phyloP scores from a whole-genome alignment of 768 basidiomycete genomes.

The Leccinum fibrillosum region DNA sequence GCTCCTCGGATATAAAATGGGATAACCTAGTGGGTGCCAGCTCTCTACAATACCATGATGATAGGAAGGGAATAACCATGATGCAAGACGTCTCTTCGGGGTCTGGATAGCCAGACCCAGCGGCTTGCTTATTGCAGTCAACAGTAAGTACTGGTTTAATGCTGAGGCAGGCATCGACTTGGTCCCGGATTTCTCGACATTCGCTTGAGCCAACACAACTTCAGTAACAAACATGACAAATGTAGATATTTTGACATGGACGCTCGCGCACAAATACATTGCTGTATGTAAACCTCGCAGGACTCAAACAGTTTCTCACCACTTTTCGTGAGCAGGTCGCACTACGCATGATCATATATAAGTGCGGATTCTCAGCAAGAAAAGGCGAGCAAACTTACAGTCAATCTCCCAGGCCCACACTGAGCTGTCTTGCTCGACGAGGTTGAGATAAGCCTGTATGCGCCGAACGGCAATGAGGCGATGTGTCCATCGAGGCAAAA shows the following conservation, averaged over 20 bases:
- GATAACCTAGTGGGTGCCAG: no score
- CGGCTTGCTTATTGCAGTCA: no score
- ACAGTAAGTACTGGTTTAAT: no score
- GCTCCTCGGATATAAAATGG: no score
- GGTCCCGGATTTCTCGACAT: not conserved
- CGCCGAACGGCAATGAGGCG: not conserved
- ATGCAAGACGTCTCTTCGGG: no score
- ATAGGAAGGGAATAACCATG: no score
- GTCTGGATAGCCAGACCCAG: no score
- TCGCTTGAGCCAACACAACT: not conserved
- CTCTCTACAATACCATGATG: no score
- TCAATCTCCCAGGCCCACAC: slow-evolving; percentile 82
- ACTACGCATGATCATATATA: slow-evolving; percentile 25
- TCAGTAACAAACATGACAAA: not conserved
- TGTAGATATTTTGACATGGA: not conserved
- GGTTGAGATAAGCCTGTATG: slow-evolving; percentile 58
- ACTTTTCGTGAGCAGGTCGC: slow-evolving; percentile 53
- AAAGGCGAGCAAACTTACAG: slow-evolving; percentile 40
- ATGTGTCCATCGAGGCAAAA: not conserved
- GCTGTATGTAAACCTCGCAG: not conserved
- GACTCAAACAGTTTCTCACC: slow-evolving; percentile 29
- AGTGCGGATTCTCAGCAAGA: not conserved
- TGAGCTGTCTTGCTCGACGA: slow-evolving; percentile 66
- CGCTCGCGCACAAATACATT: not conserved
- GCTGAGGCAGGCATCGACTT: not conserved